Evolutionary conservation across 2,329 filamentous ascomycete species (phyloP).

Genomic region (Beauveria bassiana): DNA sequence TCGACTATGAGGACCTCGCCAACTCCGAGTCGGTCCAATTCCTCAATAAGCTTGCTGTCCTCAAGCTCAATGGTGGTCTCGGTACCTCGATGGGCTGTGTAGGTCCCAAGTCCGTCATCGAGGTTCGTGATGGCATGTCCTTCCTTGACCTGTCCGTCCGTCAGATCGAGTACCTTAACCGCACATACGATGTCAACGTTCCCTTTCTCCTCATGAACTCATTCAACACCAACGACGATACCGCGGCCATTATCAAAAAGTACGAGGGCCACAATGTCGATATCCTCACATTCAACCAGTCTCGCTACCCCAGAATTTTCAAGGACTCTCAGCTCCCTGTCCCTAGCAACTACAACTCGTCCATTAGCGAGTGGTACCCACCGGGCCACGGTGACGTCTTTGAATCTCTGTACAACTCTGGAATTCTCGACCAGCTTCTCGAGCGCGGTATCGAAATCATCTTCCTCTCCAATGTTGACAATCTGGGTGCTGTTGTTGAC

Average conservation of each 20-base stretch:
- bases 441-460: slow-evolving; percentile 94
- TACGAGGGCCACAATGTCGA: slow-evolving; percentile 99
- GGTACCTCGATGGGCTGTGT: slow-evolving; percentile 99
- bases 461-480: slow-evolving; percentile 99
- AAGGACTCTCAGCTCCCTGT: slow-evolving; percentile 97
- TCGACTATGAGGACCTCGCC: slow-evolving; percentile 85
- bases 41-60: slow-evolving; percentile 92
- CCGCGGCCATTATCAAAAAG: slow-evolving; percentile 99
- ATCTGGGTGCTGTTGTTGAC: slow-evolving; percentile 94
- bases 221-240: slow-evolving; percentile 99
- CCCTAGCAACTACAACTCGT: slow-evolving; percentile 78
- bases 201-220: slow-evolving; percentile 99
- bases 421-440: slow-evolving; percentile 92
- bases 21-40: slow-evolving; percentile 88
- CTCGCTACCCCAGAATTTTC: slow-evolving; percentile 91
- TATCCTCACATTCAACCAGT: slow-evolving; percentile 99
- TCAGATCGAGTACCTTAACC: slow-evolving; percentile 98
- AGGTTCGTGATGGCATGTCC: slow-evolving; percentile 99
- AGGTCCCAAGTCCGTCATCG: slow-evolving; percentile 98
- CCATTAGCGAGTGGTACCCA: slow-evolving; percentile 96
- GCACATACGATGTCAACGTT: slow-evolving; percentile 93
- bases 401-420: slow-evolving; percentile 98
- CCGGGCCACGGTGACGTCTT: slow-evolving; percentile 99
- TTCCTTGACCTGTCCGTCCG: slow-evolving; percentile 98
- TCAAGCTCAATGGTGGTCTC: slow-evolving; percentile 98